Conservation (phyloP, 331 rosid species). For the Quercus lobata region DNA sequence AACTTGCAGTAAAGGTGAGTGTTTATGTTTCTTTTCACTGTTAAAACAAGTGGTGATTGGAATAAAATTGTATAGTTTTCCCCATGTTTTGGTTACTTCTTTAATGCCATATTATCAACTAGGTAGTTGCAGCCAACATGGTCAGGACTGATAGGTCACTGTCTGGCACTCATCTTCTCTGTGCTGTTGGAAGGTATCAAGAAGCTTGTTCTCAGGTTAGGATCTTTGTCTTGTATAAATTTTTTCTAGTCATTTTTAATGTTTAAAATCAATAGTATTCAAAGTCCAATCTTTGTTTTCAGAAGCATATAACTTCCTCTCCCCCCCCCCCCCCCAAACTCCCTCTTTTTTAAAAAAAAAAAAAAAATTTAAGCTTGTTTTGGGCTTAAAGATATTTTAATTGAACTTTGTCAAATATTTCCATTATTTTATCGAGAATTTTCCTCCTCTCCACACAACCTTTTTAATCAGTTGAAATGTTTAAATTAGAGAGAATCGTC, state of each 20-base stretch:
- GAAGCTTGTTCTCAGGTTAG: conserved; percentile 99
- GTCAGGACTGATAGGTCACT: conserved; percentile 95
- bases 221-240: neutral
- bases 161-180: conserved; percentile 98
- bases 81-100: conserved; percentile 5
- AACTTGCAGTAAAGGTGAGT: conserved; percentile 97
- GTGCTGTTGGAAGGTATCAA: conserved; percentile 96
- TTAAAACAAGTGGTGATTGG: conserved; percentile 16
- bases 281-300: neutral
- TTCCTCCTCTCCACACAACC: neutral
- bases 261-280: neutral
- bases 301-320: neutral
- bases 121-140: conserved; percentile 99
- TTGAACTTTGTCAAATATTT: neutral
- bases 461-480: neutral
- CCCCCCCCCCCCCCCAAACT: too few relatives aligned
- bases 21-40: conserved; percentile 12
- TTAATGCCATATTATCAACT: conserved; percentile 17
- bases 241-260: neutral
- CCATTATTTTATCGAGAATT: neutral
- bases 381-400: neutral
- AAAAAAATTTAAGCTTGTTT: neutral
- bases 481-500: neutral
- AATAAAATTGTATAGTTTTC: conserved; percentile 7
- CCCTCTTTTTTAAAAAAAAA: too few relatives aligned